Conservation (phyloP, 805 yeast species). For the Lachancea meyersii region DNA sequence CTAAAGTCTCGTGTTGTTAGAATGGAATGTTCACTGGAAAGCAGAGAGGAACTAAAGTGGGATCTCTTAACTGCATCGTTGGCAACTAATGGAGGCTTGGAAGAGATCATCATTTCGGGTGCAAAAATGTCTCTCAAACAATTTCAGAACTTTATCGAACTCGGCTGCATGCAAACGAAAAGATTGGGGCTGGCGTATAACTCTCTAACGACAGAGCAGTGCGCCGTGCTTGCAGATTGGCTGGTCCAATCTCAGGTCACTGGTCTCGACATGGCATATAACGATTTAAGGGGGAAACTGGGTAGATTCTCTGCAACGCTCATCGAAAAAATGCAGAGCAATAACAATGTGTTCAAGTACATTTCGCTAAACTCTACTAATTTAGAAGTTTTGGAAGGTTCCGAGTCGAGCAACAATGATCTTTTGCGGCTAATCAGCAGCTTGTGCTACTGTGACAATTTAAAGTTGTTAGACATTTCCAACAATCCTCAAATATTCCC, state of each 20-base stretch:
- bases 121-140: conserved; percentile 58
- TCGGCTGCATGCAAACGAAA: conserved; percentile 51
- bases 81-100: conserved; percentile 68
- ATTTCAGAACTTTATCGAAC: conserved; percentile 51
- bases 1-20: conserved; percentile 27
- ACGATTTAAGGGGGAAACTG: conserved; percentile 47
- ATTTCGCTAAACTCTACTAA: conserved; percentile 65
- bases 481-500: conserved; percentile 71
- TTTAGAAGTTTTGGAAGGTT: conserved; percentile 41
- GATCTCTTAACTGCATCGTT: conserved; percentile 67
- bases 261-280: conserved; percentile 82
- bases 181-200: conserved; percentile 80
- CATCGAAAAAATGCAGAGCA: conserved; percentile 20
- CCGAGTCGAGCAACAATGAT: conserved; percentile 32
- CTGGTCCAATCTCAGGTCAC: conserved; percentile 40
- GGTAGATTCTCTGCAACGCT: conserved; percentile 25
- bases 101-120: conserved; percentile 75
- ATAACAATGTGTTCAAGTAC: conserved; percentile 36
- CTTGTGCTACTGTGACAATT: conserved; percentile 47
- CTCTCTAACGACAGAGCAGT: conserved; percentile 52
- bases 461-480: conserved; percentile 72
- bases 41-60: conserved; percentile 80
- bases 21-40: conserved; percentile 34
- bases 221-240: conserved; percentile 56
- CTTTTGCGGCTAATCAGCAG: conserved; percentile 39